These are phyloP conservation scores for Collybiopsis luxurians DNA, from an alignment of 768 basidiomycete genomes.

Conservation along the genomic window DNA sequence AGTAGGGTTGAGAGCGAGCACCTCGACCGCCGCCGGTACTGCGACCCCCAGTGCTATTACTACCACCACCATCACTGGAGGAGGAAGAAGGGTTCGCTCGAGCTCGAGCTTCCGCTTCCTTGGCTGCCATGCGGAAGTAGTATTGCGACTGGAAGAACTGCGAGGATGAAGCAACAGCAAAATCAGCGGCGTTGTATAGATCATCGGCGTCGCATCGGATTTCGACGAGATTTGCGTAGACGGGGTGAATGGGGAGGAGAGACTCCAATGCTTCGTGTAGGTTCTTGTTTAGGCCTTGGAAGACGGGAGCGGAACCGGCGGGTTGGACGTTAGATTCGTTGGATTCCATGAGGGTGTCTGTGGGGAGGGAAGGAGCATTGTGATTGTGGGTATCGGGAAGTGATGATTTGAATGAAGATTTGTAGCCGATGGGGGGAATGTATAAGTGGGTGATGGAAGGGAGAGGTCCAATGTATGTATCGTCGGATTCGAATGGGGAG, in stretches of 20 bases:
- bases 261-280: slow-evolving; percentile 2
- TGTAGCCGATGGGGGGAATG: slow-evolving; percentile 1
- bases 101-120: not conserved
- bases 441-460: slow-evolving; percentile 1
- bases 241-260: not conserved
- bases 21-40: too few relatives aligned
- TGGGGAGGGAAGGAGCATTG: too few relatives aligned
- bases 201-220: slow-evolving; percentile 4
- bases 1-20: not conserved
- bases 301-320: not conserved
- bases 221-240: not conserved
- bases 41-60: too few relatives aligned
- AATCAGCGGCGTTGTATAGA: slow-evolving; percentile 4
- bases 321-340: not conserved
- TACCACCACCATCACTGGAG: too few relatives aligned
- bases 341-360: too few relatives aligned
- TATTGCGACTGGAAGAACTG: slow-evolving; percentile 6
- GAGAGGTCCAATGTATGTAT: not conserved
- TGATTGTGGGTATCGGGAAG: not conserved
- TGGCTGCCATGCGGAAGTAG: not conserved
- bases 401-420: slow-evolving; percentile 1
- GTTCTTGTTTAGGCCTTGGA: not conserved
- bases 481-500: too few relatives aligned
- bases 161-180: not conserved
- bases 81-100: too few relatives aligned